Base-by-base conservation (phyloP, 257 asterid genomes). In the Petunia secreta region DNA sequence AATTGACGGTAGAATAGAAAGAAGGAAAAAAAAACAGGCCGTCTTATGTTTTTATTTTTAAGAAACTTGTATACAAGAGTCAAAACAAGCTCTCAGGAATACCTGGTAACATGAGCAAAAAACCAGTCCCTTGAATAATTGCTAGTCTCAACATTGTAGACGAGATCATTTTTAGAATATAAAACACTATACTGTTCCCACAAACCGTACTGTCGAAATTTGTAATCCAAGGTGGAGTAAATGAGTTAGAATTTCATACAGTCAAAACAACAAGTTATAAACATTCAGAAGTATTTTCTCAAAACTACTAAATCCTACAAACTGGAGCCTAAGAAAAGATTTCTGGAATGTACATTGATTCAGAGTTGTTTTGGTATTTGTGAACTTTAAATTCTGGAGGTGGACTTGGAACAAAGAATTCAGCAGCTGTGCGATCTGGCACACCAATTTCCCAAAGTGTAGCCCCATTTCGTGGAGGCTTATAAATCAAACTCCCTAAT, bases 361-460 rank as follows among this genome's bases (percentile, higher is more conserved):
- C 77, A 1, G 57, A 10, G 10, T 69, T 25, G 10, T 25, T 69
- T 46, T 69, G 41, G 76, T 46, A 44, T 9, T 16, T 0, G 3
- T 69, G 76, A 1, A 4, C 16, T 1, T 69, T 69, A 25, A 1
- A 69, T 25, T 3, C 4, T 7, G 89, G 82, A 55, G 78, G 76
- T 25, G 89, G 85, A 55, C 65, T 66, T 0, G 98, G 98, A 13
- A 93, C 81, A 77, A 85, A 90, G 63, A 91, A 93, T 77, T 93
- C 94, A 2, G 87, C 88, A 41, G 97, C 93, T 5, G 91, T 79
- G 0, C 94, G 90, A 75, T 92, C 94, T 4, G 96, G 90, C 48
- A 88, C 40, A 40, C 98, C 97, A 1, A 92, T 92, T 84, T 92
- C 98, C 98, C 98, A 92, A 36, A 93, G 16, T 1, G 97, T 93